Base-by-base conservation (phyloP, 2,329 filamentous ascomycete species). In the Clonostachys sp. region DNA sequence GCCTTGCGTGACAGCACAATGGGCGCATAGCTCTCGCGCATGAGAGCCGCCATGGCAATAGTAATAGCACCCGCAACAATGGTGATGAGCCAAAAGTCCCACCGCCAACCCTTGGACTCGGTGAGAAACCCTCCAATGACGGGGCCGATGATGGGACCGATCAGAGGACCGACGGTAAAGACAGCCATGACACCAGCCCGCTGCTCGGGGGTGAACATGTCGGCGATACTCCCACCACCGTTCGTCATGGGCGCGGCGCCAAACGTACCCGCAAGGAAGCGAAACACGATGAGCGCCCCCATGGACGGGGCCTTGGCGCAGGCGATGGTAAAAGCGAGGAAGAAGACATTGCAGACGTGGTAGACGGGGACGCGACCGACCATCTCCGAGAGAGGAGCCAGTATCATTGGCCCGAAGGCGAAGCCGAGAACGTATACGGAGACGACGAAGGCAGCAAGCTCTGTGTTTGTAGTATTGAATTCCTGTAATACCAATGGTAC, bases 191-290 rank as follows among this genome's bases (percentile, higher is more conserved):
- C 84, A 8, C 77, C 76, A 4, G 82, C 84, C 44, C 84, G 72
- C 51, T 83, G 62, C 38, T 78, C 73, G 0, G 82, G 69, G 0
- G 73, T 66, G 65, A 76, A 86, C 40, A 87, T 74, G 63, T 88
- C 85, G 14, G 77, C 78, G 12, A 88, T 62, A 1, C 86, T 82
- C 6, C 84, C 84, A 13, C 81, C 82, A 0, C 81, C 84, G 56
- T 83, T 84, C 2, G 82, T 87, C 5, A 89, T 70, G 2, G 83
- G 81, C 0, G 82, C 81, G 0, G 75, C 76, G 5, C 78, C 81
- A 48, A 81, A 81, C 44, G 83, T 71, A 0, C 78, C 82, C 20
- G 74, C 71, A 45, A 84, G 77, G 61, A 87, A 85, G 8, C 83
- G 73, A 3, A 79, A 81, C 10, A 83, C 64, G 58, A 86, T 72